A percentile compares a stretch with the other conserved stretches of the same genome.
These are phyloP conservation scores for Colletotrichum karsti DNA, from an alignment of 2,329 filamentous ascomycete species.

Conservation along the genomic window DNA sequence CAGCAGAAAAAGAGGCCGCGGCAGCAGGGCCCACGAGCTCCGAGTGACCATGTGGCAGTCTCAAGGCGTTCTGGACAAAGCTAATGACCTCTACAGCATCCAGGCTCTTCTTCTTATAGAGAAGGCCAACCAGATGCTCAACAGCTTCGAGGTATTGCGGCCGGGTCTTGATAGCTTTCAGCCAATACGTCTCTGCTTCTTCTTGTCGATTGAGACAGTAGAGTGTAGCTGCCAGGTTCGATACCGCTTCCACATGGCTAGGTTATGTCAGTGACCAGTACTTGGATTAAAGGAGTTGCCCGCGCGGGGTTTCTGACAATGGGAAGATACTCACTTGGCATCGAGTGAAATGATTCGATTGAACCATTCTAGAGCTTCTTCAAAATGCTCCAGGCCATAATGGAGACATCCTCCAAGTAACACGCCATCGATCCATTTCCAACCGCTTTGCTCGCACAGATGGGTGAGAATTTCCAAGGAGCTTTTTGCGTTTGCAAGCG, in stretches of 20 bases:
- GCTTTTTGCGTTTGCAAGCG: conserved; percentile 58
- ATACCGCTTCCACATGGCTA: conserved; percentile 91
- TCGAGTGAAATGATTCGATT: conserved; percentile 67
- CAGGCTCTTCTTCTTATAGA: conserved; percentile 83
- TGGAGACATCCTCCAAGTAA: conserved; percentile 89
- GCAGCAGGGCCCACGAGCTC: conserved; percentile 46
- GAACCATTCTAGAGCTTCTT: conserved; percentile 80
- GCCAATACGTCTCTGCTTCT: conserved; percentile 89
- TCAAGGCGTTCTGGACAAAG: conserved; percentile 80
- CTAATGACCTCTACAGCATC: conserved; percentile 91
- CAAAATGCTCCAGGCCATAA: conserved; percentile 87
- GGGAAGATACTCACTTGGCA: conserved; percentile 56
- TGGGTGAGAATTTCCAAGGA: conserved; percentile 77
- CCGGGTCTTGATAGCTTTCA: conserved; percentile 80
- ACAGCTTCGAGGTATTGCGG: conserved; percentile 94
- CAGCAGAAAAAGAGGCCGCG: neutral
- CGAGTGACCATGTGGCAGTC: neutral
- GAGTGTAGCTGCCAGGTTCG: conserved; percentile 89
- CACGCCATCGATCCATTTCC: conserved; percentile 94
- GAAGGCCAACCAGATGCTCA: conserved; percentile 88
- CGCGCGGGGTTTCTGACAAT: too few species aligned
- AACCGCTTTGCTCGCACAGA: conserved; percentile 81
- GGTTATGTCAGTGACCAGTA: conserved; percentile 13
- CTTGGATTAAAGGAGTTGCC: too few species aligned
- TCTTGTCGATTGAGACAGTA: conserved; percentile 83